Evolutionary conservation across 495 filamentous ascomycete genomes (phyloP), one percentile per base, ranked within the genome.

Genomic region (Pyrenopolyporus hunteri): DNA sequence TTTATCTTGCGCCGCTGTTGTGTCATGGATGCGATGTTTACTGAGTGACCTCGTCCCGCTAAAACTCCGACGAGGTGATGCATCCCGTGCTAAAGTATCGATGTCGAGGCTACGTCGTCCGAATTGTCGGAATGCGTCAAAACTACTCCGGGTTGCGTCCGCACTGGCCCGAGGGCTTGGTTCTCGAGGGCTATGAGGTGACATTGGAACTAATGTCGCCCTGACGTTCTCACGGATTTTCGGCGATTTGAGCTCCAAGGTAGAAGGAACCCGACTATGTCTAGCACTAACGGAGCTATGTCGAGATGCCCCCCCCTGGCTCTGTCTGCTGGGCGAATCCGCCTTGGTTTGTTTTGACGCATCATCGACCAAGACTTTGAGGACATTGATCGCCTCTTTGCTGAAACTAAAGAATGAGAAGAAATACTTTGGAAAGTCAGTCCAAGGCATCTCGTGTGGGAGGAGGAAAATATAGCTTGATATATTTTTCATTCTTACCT

Each of bases 331-430:
- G 7, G 63, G 44, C 1, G 55, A 39, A 6, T 46, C 53, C 8
- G 43, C 65, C 8, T 70, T 63, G 10, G 61, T 53, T 26, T 78
- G 83, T 16, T 82, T 80, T 6, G 84, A 70, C 1, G 84, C 80
- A 52, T 87, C 88, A 54, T 89, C 86, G 0, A 94, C 84, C 31
- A 96, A 74, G 35, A 85, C 83, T 58, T 86, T 87, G 26, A 98
- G 75, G 16, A 94, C 83, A 39, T 87, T 83, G 49, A 96, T 83
- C 4, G 93, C 94, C 55, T 97, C 91, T 67, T 90, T 86, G 5
- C 91, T 91, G 45, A 86, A 89, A 59, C 85, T 88, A 69, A 97
- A 97, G 73, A 98, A 98, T 0, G 93, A 90, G 71, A 98, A 98
- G 69, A 93, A 98, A 72, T 97, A 96, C 90, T 95, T 57, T 14